Percentiles rank a stretch among this genome's conserved stretches.
Conservation (phyloP, 441 rosid genomes). For the Erodium moschatum region DNA sequence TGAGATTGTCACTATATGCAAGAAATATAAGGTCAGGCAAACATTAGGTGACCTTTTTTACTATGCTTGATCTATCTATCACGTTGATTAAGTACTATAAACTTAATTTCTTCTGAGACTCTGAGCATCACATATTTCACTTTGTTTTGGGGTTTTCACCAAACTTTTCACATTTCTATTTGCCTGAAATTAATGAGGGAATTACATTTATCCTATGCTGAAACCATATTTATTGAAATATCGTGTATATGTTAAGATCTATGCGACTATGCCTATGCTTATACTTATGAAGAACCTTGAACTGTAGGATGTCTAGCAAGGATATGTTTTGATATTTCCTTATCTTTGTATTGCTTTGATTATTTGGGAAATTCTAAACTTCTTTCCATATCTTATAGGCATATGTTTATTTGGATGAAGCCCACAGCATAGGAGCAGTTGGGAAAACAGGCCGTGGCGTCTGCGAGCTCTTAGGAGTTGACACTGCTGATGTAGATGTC, state of each 20-base stretch:
- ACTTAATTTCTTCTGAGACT: not conserved
- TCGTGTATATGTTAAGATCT: not conserved
- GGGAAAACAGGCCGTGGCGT: conserved; percentile 85
- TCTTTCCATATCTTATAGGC: conserved; percentile 33
- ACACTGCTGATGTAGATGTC: conserved; percentile 73
- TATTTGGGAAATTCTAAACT: not conserved
- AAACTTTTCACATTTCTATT: not conserved
- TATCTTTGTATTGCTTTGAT: not conserved
- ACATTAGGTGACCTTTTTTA: conserved; percentile 3
- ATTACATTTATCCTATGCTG: not conserved
- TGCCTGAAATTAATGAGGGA: not conserved
- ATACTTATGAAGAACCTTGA: not conserved
- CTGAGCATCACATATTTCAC: not conserved
- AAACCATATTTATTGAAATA: not conserved
- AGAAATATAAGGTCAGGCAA: conserved; percentile 58
- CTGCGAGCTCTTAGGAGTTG: conserved; percentile 81
- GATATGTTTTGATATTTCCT: not conserved
- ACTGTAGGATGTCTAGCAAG: not conserved
- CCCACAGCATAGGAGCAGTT: conserved; percentile 89
- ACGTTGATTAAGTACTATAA: not conserved
- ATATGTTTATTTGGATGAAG: conserved; percentile 71
- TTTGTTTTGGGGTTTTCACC: not conserved
- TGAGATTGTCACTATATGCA: conserved; percentile 72
- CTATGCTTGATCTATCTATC: not conserved
- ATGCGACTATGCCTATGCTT: not conserved